Conservation (phyloP, 306 rosid species). For the Fagus sylvatica region DNA sequence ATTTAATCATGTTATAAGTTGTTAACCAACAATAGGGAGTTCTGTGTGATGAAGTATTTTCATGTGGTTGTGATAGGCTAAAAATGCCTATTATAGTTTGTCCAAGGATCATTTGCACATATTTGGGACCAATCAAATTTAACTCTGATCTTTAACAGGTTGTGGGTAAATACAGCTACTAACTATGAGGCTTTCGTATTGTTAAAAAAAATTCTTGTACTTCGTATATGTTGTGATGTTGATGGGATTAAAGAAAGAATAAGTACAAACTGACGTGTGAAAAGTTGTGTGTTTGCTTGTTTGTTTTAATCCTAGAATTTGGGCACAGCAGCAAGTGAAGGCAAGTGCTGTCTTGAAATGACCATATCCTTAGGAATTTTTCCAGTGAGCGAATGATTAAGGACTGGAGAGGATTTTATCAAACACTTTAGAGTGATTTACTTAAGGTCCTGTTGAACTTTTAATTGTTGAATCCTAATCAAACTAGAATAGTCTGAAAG, state of each 20-base stretch:
- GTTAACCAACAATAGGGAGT: not conserved
- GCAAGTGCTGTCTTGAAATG: not conserved
- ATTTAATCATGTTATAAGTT: not conserved
- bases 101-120: not conserved
- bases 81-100: not conserved
- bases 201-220: too few species aligned
- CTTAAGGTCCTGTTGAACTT: too few species aligned
- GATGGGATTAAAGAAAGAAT: too few species aligned
- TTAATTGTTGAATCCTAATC: not conserved
- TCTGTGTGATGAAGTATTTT: not conserved
- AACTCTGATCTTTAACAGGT: not conserved
- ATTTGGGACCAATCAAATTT: not conserved
- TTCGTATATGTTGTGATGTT: too few species aligned
- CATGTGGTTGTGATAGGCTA: not conserved
- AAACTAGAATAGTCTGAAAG: not conserved
- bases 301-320: not conserved
- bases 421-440: not conserved
- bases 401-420: not conserved
- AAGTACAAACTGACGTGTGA: not conserved
- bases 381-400: not conserved
- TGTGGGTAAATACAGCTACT: not conserved
- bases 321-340: not conserved
- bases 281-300: not conserved
- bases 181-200: not conserved
- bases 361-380: not conserved